phyloP scores from a whole-genome alignment of 257 asterid species.

The Ilex aquifolium region DNA sequence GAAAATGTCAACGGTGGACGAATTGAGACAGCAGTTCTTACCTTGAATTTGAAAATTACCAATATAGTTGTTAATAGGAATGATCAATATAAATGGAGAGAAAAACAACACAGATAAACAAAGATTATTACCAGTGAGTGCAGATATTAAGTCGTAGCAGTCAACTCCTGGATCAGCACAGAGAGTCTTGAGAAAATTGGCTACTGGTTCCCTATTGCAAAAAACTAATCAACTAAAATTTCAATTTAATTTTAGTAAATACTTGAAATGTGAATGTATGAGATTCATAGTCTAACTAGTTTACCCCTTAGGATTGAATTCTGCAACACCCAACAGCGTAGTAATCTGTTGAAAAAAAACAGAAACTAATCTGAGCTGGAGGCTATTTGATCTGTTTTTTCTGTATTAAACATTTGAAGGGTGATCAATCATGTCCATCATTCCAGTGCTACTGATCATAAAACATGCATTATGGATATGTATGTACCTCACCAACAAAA shows the following conservation, averaged over 20 bases:
- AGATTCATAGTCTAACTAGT: not conserved
- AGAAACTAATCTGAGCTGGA: not conserved
- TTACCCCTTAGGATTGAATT: conserved; percentile 73
- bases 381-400: not conserved
- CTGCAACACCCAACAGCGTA: conserved; percentile 61
- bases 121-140: conserved; percentile 49
- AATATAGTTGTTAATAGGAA: not conserved
- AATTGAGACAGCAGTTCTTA: conserved; percentile 69
- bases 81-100: not conserved
- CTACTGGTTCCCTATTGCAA: conserved; percentile 31
- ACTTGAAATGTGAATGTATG: not conserved
- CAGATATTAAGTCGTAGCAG: conserved; percentile 57
- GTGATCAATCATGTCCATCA: not conserved
- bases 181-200: conserved; percentile 30
- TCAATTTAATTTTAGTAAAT: not conserved
- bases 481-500: conserved; percentile 72
- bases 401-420: not conserved
- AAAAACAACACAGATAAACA: not conserved
- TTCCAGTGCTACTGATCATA: not conserved
- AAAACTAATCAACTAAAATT: not conserved
- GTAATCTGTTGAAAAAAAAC: conserved; percentile 39
- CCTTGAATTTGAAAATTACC: conserved; percentile 26
- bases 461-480: not conserved
- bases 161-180: conserved; percentile 46
- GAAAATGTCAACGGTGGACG: conserved; percentile 52